phyloP scores from a whole-genome alignment of 2,329 filamentous ascomycete species.

The Cordyceps pruinosa region DNA sequence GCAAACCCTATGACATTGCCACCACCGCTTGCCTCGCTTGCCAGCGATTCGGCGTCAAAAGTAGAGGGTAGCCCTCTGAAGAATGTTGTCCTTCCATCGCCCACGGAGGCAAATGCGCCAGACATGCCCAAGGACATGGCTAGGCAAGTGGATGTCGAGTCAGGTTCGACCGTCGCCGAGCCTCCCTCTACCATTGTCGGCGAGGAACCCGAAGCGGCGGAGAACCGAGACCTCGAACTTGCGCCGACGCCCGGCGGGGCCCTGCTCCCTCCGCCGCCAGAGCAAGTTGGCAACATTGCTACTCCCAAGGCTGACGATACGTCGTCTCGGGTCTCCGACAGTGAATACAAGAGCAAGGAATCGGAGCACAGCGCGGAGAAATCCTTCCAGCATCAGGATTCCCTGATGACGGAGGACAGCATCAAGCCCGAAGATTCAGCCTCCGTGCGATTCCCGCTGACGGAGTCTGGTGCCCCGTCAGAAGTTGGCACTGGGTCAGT shows the following conservation, averaged over 20 bases:
- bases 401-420: constrained; percentile 30
- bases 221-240: constrained; percentile 20
- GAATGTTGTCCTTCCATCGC: constrained; percentile 42
- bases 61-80: constrained; percentile 47
- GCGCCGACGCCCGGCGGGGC: constrained; percentile 14
- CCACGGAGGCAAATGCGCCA: constrained; percentile 28
- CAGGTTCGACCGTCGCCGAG: constrained; percentile 23
- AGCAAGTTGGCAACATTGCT: constrained; percentile 35
- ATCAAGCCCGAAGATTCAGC: constrained; percentile 34
- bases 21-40: constrained; percentile 23
- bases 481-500: constrained; percentile 20
- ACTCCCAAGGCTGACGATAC: constrained; percentile 26
- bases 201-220: constrained; percentile 22
- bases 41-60: constrained; percentile 27
- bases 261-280: constrained; percentile 30
- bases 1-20: constrained; percentile 26
- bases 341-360: constrained; percentile 22
- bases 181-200: constrained; percentile 27
- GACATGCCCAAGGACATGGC: not conserved
- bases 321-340: constrained; percentile 19
- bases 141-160: constrained; percentile 9
- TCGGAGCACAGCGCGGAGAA: constrained; percentile 18
- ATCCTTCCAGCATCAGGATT: constrained; percentile 25
- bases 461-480: constrained; percentile 25
- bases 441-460: constrained; percentile 23